Base-by-base conservation (phyloP, 2,329 filamentous ascomycete species). In the Xylariaceae sp. region DNA sequence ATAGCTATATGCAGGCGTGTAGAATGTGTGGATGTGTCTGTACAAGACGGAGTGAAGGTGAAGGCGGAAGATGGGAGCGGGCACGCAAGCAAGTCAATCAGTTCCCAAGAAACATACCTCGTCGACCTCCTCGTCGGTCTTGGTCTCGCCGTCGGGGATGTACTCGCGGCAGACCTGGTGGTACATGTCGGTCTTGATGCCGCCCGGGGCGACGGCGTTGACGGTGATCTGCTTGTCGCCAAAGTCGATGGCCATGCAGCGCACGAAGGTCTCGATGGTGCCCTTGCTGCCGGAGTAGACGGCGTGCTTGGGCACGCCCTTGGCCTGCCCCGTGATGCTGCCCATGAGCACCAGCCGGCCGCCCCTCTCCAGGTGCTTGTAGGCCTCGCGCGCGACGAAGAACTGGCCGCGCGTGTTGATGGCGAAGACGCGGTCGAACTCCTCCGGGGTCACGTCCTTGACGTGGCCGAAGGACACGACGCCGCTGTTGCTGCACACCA, bases 261-360 rank as follows among this genome's bases (percentile, higher is more conserved):
- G 80, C 46, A 83, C 80, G 59, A 87, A 84, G 9, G 80, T 80
- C 60, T 86, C 83, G 40, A 87, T 79, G 23, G 83, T 77, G 47
- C 80, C 83, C 68, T 88, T 88, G 57, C 70, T 77, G 11, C 76
- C 81, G 15, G 81, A 82, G 67, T 88, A 88, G 30, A 88, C 68
- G 11, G 78, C 70, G 56, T 87, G 82, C 52, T 77, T 75, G 40
- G 78, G 77, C 13, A 87, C 79, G 31, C 73, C 79, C 55, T 76
- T 72, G 37, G 60, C 81, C 64, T 81, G 59, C 55, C 80, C 59
- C 1, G 80, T 80, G 57, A 85, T 85, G 38, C 73, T 80, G 19
- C 72, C 75, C 76, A 83, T 87, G 44, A 88, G 67, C 58, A 88
- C 80, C 47, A 87, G 65, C 27, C 81, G 71, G 31, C 82, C 81